Conservation (phyloP, 306 rosid species). For the Calophaca sinica region DNA sequence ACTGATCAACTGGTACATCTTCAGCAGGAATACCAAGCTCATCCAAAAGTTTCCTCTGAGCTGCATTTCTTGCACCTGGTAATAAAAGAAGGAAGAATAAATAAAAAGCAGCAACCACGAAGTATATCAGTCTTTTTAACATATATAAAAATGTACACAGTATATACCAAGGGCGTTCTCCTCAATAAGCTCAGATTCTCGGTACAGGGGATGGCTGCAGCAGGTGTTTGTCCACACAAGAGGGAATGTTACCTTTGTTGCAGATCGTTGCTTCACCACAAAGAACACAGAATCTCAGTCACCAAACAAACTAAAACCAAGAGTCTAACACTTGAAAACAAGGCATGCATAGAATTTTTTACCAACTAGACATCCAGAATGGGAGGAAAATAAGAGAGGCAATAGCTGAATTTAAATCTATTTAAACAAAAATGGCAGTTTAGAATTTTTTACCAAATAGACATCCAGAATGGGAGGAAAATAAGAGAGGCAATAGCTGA, state of each 20-base stretch:
- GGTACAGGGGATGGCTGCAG: slow-evolving; percentile 97
- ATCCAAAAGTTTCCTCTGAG: slow-evolving; percentile 96
- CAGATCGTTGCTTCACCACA: slow-evolving; percentile 89
- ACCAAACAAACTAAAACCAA: slow-evolving; percentile 19
- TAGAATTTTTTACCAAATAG: slow-evolving; percentile 14
- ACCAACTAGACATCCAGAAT: neutral
- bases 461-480: neutral
- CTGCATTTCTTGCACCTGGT: slow-evolving; percentile 92
- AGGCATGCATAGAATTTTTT: slow-evolving; percentile 29
- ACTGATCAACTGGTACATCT: slow-evolving; percentile 94
- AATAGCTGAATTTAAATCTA: slow-evolving; percentile 7
- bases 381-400: neutral
- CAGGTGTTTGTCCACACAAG: slow-evolving; percentile 99
- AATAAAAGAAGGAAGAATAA: slow-evolving; percentile 25
- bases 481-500: slow-evolving; percentile 3
- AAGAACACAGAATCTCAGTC: slow-evolving; percentile 40
- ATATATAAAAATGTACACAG: neutral
- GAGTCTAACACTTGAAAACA: slow-evolving; percentile 32
- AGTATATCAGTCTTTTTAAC: slow-evolving; percentile 32
- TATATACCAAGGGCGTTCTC: slow-evolving; percentile 78
- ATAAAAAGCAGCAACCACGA: slow-evolving; percentile 1
- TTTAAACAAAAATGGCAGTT: neutral
- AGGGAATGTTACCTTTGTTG: slow-evolving; percentile 96
- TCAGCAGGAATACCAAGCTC: slow-evolving; percentile 93
- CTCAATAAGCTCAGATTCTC: slow-evolving; percentile 91